Conservation (phyloP, 2,329 filamentous ascomycete genomes). For the Fonsecaea pugnacius region DNA sequence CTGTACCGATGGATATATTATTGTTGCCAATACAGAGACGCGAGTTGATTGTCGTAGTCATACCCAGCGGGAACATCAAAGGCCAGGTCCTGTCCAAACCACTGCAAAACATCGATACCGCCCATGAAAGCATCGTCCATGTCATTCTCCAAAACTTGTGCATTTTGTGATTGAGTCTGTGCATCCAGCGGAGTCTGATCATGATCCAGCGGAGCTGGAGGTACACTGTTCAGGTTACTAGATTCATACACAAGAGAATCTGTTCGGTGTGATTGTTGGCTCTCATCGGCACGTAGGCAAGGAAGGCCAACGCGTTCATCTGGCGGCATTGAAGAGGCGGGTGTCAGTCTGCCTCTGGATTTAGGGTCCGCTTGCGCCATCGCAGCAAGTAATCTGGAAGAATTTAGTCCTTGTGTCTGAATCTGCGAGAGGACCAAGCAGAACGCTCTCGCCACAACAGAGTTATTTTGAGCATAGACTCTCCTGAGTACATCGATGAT, state of each 20-base stretch:
- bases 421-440: conserved; percentile 28
- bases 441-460: conserved; percentile 27
- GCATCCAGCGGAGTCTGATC: neutral
- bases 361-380: neutral
- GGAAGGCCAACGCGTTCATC: neutral
- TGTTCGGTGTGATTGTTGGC: neutral
- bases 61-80: conserved; percentile 20
- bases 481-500: conserved; percentile 69
- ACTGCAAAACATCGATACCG: conserved; percentile 28
- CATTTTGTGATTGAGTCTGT: neutral
- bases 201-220: neutral
- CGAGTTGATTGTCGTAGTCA: conserved; percentile 9
- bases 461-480: conserved; percentile 24
- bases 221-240: neutral
- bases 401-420: conserved; percentile 22
- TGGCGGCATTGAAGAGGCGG: neutral
- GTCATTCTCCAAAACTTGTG: conserved; percentile 14
- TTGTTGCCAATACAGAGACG: conserved; percentile 2
- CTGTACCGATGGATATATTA: neutral
- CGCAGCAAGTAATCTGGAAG: conserved; percentile 13
- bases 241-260: neutral
- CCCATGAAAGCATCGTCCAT: conserved; percentile 23
- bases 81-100: conserved; percentile 29
- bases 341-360: neutral
- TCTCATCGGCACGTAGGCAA: neutral